Conservation (phyloP, 2,329 filamentous ascomycete species). For the Penicillium palitans region DNA sequence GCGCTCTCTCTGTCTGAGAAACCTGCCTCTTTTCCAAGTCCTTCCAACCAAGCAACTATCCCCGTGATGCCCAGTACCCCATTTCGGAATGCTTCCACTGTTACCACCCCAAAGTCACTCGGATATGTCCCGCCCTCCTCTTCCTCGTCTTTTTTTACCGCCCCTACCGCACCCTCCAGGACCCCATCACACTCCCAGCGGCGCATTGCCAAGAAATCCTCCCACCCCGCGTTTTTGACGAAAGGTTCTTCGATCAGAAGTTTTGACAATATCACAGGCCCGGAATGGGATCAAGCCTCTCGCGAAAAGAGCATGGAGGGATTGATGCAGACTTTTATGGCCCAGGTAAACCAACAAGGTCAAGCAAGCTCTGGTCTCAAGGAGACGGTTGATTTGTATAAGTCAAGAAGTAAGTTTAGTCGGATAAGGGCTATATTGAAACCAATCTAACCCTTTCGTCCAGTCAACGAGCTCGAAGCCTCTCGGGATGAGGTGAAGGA, state of each 20-base stretch:
- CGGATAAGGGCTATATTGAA: neutral
- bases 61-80: slow-evolving; percentile 9
- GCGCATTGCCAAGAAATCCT: slow-evolving; percentile 32
- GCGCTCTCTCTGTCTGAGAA: neutral
- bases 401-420: slow-evolving; percentile 65
- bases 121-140: slow-evolving; percentile 45
- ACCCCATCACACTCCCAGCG: slow-evolving; percentile 4
- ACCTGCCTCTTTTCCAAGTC: neutral
- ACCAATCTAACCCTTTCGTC: neutral
- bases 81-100: slow-evolving; percentile 14
- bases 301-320: slow-evolving; percentile 74
- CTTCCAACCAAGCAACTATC: neutral
- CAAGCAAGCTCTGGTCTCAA: slow-evolving; percentile 69
- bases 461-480: slow-evolving; percentile 59
- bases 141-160: slow-evolving; percentile 16
- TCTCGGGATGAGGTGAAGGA: slow-evolving; percentile 53
- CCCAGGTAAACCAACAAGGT: slow-evolving; percentile 69
- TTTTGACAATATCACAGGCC: slow-evolving; percentile 37
- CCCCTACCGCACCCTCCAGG: slow-evolving; percentile 37
- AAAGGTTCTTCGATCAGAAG: slow-evolving; percentile 75
- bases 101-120: slow-evolving; percentile 15
- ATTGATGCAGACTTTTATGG: slow-evolving; percentile 69
- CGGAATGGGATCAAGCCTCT: slow-evolving; percentile 71
- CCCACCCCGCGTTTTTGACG: slow-evolving; percentile 58
- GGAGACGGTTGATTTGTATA: slow-evolving; percentile 72